Conservation (phyloP, 805 yeast genomes). For the Myxozyma geophila region DNA sequence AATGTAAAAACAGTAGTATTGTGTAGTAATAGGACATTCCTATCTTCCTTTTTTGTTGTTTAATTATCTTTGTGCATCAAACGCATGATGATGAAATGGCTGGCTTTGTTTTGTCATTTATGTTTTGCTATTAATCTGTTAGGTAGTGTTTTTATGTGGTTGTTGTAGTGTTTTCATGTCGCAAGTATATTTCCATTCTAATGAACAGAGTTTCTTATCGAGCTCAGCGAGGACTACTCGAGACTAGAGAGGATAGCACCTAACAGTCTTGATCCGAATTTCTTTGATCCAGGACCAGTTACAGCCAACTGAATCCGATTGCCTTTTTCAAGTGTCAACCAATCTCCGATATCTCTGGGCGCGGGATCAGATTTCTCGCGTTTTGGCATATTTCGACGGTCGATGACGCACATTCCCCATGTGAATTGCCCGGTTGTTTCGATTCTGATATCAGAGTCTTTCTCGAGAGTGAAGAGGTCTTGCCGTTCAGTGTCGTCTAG, state of each 20-base stretch:
- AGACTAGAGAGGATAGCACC: conserved; percentile 29
- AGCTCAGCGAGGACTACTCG: neutral
- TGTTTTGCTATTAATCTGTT: neutral
- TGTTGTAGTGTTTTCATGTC: neutral
- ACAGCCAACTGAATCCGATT: conserved; percentile 38
- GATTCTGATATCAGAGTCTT: conserved; percentile 46
- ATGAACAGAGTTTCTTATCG: neutral
- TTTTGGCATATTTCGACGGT: conserved; percentile 43
- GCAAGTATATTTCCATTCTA: neutral
- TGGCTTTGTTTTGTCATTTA: neutral
- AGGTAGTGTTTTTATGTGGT: neutral
- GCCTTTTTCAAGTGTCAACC: conserved; percentile 39
- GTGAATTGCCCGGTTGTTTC: conserved; percentile 50
- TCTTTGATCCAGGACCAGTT: conserved; percentile 37
- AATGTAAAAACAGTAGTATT: neutral
- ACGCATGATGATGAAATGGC: neutral
- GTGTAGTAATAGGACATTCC: neutral
- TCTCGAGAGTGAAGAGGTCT: conserved; percentile 21
- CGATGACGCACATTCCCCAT: conserved; percentile 46
- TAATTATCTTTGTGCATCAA: neutral
- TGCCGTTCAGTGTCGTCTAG: conserved; percentile 21
- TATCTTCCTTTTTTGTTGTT: neutral
- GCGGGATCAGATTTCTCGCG: conserved; percentile 29
- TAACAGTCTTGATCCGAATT: conserved; percentile 36
- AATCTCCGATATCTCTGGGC: conserved; percentile 34